phyloP scores from a whole-genome alignment of 352 stramenopile genomes.

The Phytophthora tentaculata region DNA sequence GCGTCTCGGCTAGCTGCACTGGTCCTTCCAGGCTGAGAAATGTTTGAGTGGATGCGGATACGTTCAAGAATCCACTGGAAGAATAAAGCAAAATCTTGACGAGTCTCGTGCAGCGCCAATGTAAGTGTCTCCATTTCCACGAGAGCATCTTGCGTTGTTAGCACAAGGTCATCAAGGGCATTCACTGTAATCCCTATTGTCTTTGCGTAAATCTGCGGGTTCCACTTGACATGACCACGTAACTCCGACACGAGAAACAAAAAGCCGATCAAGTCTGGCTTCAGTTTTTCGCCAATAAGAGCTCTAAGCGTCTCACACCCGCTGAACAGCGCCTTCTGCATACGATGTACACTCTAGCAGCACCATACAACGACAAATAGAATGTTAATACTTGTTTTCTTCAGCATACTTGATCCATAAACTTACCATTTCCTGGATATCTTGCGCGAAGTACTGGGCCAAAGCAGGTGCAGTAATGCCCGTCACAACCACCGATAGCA shows the following conservation, averaged over 20 bases:
- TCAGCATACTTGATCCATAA: too few relatives aligned
- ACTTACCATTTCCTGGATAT: conserved; percentile 83
- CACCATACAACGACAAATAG: neutral
- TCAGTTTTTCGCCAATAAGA: conserved; percentile 47
- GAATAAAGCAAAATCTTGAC: conserved; percentile 65
- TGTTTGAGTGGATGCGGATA: conserved; percentile 68
- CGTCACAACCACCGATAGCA: conserved; percentile 66
- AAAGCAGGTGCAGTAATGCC: conserved; percentile 69
- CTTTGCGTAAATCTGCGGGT: conserved; percentile 28
- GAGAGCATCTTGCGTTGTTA: conserved; percentile 41
- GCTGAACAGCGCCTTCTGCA: conserved; percentile 57
- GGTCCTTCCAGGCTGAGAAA: conserved; percentile 13
- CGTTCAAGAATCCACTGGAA: conserved; percentile 71
- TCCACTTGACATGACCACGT: conserved; percentile 62
- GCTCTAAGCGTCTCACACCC: conserved; percentile 46
- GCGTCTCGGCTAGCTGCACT: conserved; percentile 3
- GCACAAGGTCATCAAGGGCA: conserved; percentile 47
- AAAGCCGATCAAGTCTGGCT: conserved; percentile 42
- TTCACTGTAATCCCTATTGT: conserved; percentile 47
- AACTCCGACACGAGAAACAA: conserved; percentile 62
- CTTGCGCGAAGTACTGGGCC: conserved; percentile 81
- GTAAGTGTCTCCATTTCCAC: conserved; percentile 53
- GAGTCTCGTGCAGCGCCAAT: conserved; percentile 56
- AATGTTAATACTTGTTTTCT: conserved; percentile 1
- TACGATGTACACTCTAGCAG: conserved; percentile 60